These are phyloP conservation scores for Ogataea dorogensis DNA, from an alignment of 805 yeast genomes.

Conservation along the genomic window DNA sequence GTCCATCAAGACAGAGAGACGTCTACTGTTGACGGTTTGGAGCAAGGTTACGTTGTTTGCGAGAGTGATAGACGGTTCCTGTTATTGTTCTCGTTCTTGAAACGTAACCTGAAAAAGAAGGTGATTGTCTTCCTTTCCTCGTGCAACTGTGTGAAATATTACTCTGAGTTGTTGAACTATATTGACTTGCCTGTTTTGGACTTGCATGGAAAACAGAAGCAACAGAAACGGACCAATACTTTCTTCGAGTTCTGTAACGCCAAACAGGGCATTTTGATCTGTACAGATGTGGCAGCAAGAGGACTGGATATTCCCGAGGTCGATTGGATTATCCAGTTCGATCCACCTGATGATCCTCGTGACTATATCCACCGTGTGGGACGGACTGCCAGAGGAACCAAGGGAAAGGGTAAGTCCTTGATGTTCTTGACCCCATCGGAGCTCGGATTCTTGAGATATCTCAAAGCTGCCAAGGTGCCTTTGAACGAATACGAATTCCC, in stretches of 20 bases:
- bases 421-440: conserved; percentile 96
- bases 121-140: conserved; percentile 93
- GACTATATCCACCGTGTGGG: conserved; percentile 99
- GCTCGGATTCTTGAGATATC: conserved; percentile 88
- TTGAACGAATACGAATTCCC: conserved; percentile 97
- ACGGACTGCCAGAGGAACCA: conserved; percentile 92
- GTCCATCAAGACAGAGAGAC: conserved; percentile 81
- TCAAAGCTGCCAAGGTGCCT: conserved; percentile 96
- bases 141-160: conserved; percentile 95
- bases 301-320: conserved; percentile 98
- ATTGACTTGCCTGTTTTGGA: conserved; percentile 96
- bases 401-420: conserved; percentile 88
- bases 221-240: conserved; percentile 97
- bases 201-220: conserved; percentile 97
- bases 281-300: conserved; percentile 99
- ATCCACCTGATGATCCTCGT: conserved; percentile 99
- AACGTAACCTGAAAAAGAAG: conserved; percentile 88
- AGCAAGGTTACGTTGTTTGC: conserved; percentile 97
- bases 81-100: conserved; percentile 85
- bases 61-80: conserved; percentile 94
- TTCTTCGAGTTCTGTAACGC: conserved; percentile 98
- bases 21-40: conserved; percentile 95
- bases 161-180: conserved; percentile 90
- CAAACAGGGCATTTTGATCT: conserved; percentile 84
- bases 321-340: conserved; percentile 98